phyloP scores from a whole-genome alignment of 441 rosid genomes.

The Erysimum pusillum region DNA sequence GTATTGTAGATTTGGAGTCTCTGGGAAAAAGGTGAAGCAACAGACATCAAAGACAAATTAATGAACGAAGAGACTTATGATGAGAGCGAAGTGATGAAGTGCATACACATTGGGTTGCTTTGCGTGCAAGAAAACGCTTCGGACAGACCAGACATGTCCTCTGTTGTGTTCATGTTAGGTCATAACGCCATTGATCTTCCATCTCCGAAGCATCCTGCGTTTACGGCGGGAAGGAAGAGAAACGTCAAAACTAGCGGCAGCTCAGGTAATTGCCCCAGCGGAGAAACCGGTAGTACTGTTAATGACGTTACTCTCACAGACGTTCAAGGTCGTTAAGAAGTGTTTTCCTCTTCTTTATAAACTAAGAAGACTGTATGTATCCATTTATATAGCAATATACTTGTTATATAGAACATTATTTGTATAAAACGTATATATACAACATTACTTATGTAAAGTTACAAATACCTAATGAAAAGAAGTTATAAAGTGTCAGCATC shows the following conservation, averaged over 20 bases:
- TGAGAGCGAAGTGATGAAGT: slow-evolving; percentile 45
- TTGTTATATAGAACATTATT: slow-evolving; percentile 11
- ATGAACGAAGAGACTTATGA: slow-evolving; percentile 35
- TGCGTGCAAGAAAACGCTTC: slow-evolving; percentile 62
- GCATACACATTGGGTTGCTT: slow-evolving; percentile 60
- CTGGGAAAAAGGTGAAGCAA: slow-evolving; percentile 54
- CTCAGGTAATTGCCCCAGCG: slow-evolving; percentile 37
- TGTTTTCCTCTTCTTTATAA: not conserved
- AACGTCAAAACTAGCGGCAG: slow-evolving; percentile 2
- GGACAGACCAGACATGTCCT: slow-evolving; percentile 59
- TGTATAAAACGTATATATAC: not conserved
- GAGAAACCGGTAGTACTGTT: slow-evolving; percentile 42
- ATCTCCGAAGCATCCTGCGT: slow-evolving; percentile 58
- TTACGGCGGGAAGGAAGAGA: slow-evolving; percentile 31
- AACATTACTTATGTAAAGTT: not conserved
- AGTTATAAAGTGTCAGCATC: not conserved
- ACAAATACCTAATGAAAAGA: not conserved
- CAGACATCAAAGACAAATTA: slow-evolving; percentile 47
- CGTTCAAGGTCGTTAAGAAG: slow-evolving; percentile 53
- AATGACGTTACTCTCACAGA: slow-evolving; percentile 56
- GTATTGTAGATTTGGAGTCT: slow-evolving; percentile 58
- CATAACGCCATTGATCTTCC: slow-evolving; percentile 49
- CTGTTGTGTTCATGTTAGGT: slow-evolving; percentile 57
- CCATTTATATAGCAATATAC: slow-evolving; percentile 10
- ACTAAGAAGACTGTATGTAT: not conserved